Evolutionary conservation across 2,329 filamentous ascomycete species (phyloP), one percentile per base, ranked within the genome.

Genomic region (Orbilia ellipsospora): DNA sequence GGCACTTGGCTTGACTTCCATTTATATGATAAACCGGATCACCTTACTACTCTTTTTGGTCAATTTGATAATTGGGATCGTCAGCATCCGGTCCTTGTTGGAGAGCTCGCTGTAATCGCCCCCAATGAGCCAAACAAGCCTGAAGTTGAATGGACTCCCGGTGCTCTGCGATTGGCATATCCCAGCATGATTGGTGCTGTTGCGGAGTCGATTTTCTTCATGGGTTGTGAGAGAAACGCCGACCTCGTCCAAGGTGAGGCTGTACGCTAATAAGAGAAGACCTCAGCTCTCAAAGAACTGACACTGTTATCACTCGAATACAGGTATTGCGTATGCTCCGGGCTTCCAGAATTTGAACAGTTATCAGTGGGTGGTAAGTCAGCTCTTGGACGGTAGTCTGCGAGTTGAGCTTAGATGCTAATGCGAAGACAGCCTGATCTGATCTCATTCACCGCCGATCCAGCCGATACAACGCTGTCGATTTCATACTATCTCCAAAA

Each of bases 191-290:
- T 87, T 59, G 88, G 88, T 26, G 84, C 86, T 7, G 87, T 91
- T 1, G 86, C 86, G 13, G 89, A 91, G 80, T 89, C 88, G 23
- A 84, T 91, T n/a, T 89, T 86, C 66, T 83, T 90, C 15, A 84
- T 91, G 76, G 87, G 88, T 16, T 87, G 87, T 31, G 89, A 91
- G 83, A 85, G 89, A 67, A 91, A 91, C 81, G 84, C 85, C 2
- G 87, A 90, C 78, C 84, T 85, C 18, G 84, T 90, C 52, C 84
- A 85, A 1, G 87, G 86, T 5, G 84, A 85, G 0, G 83, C 13
- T 10, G 23, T 44, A n/a, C 2, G 40, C n/a, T 44, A 12, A n/a
- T 4, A 16, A 61, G 51, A 23, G 5, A 28, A 64, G 16, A 48
- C 42, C n/a, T 45, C 66, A 54, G 50, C 44, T 18, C 20, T 73